These are phyloP conservation scores for Chrysanthemum lavandulifolium DNA, from an alignment of 129 eudicot genomes.

Conservation along the genomic window DNA sequence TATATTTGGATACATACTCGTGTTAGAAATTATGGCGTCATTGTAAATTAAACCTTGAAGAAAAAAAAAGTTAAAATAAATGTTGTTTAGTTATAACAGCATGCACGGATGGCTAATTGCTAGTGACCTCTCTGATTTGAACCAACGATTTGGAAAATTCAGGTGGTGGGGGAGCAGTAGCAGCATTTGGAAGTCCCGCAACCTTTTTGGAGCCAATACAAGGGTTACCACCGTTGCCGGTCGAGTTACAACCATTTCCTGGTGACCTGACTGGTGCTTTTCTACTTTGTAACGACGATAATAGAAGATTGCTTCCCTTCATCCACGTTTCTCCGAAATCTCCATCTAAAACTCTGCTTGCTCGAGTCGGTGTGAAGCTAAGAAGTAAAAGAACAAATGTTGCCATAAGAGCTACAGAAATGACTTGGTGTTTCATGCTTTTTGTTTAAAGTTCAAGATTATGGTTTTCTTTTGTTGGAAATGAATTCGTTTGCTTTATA, in stretches of 20 bases:
- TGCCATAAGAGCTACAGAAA: slow-evolving; percentile 7
- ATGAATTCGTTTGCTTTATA: too few relatives aligned
- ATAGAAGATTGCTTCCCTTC: background rate
- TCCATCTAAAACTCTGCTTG: background rate
- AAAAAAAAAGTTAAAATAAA: background rate
- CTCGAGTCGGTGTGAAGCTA: slow-evolving; percentile 10
- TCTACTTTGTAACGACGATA: background rate
- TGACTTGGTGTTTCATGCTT: background rate
- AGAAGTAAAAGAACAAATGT: background rate
- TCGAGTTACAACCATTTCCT: slow-evolving; percentile 28
- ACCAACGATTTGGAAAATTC: slow-evolving; percentile 21
- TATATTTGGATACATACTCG: too few relatives aligned
- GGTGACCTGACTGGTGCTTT: slow-evolving; percentile 17
- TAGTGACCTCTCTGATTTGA: slow-evolving; percentile 25
- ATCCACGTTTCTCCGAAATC: background rate
- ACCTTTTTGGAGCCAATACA: slow-evolving; percentile 27
- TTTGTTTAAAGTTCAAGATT: too few relatives aligned
- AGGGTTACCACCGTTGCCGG: slow-evolving; percentile 23
- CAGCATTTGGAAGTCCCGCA: background rate
- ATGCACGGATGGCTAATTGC: background rate
- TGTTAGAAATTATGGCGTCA: background rate
- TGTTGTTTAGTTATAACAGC: background rate
- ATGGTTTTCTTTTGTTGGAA: too few relatives aligned
- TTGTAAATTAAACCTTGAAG: background rate
- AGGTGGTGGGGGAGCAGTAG: slow-evolving; percentile 15